A percentile compares a stretch with the other conserved stretches of the same genome.
Evolutionary conservation across 257 asterid species (phyloP).

Genomic region (Voacanga thouarsii): DNA sequence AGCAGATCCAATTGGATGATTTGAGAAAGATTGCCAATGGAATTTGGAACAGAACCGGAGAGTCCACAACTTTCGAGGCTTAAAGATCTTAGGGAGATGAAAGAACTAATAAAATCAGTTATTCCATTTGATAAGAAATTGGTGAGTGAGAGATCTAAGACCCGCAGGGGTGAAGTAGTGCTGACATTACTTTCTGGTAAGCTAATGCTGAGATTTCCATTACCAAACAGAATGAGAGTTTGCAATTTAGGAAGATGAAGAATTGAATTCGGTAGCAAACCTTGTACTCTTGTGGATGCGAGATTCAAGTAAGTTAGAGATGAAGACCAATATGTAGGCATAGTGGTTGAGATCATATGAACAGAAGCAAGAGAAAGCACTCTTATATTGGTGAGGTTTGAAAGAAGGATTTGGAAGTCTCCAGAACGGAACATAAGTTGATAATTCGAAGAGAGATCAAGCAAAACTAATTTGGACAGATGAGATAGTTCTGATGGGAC

Average conservation of each 20-base stretch:
- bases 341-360: not conserved
- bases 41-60: not conserved
- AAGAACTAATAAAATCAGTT: not conserved
- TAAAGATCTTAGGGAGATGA: no score
- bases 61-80: not conserved
- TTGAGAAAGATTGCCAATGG: not conserved
- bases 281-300: not conserved
- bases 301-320: not conserved
- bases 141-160: not conserved
- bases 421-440: fast-evolving
- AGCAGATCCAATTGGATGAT: not conserved
- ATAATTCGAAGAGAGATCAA: not conserved
- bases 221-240: not conserved
- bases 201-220: not conserved
- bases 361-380: fast-evolving
- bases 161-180: not conserved
- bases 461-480: not conserved
- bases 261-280: not conserved
- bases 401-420: not conserved
- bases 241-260: not conserved
- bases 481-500: not conserved
- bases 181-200: not conserved
- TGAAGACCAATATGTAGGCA: not conserved
- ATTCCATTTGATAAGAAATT: not conserved
- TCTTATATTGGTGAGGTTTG: slow-evolving; percentile 2